Conservation (phyloP, 2,329 filamentous ascomycete species). For the Cercospora zeina region DNA sequence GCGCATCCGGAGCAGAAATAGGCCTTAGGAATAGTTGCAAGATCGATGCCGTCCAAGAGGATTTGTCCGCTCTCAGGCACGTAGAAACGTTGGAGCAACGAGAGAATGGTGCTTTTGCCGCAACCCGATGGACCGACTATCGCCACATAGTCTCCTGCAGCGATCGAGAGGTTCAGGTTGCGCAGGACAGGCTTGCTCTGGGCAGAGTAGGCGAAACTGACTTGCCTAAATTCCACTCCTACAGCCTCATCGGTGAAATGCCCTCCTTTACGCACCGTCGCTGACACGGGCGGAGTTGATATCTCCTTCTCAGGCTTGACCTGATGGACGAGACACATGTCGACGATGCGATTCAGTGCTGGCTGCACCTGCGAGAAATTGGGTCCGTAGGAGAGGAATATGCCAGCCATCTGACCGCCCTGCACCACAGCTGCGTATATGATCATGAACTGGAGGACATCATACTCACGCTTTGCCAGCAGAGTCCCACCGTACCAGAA, state of each 20-base stretch:
- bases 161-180: neutral
- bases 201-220: slow-evolving; percentile 60
- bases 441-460: slow-evolving; percentile 69
- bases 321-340: slow-evolving; percentile 45
- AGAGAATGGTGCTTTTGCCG: slow-evolving; percentile 45
- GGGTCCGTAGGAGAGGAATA: slow-evolving; percentile 72
- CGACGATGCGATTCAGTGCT: slow-evolving; percentile 59
- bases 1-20: slow-evolving; percentile 46
- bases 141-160: slow-evolving; percentile 43
- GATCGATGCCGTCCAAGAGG: slow-evolving; percentile 50
- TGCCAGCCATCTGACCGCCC: slow-evolving; percentile 69
- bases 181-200: neutral
- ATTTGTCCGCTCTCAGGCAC: slow-evolving; percentile 64
- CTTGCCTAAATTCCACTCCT: slow-evolving; percentile 51
- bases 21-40: slow-evolving; percentile 40
- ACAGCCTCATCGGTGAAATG: neutral
- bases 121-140: slow-evolving; percentile 46
- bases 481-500: slow-evolving; percentile 78
- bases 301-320: no score
- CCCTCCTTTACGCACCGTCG: no score
- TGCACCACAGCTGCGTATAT: slow-evolving; percentile 70
- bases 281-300: no score
- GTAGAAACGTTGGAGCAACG: slow-evolving; percentile 54
- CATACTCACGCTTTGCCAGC: slow-evolving; percentile 66
- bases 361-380: slow-evolving; percentile 67